Conservation (phyloP, 495 filamentous ascomycete species). For the Physcia stellaris region DNA sequence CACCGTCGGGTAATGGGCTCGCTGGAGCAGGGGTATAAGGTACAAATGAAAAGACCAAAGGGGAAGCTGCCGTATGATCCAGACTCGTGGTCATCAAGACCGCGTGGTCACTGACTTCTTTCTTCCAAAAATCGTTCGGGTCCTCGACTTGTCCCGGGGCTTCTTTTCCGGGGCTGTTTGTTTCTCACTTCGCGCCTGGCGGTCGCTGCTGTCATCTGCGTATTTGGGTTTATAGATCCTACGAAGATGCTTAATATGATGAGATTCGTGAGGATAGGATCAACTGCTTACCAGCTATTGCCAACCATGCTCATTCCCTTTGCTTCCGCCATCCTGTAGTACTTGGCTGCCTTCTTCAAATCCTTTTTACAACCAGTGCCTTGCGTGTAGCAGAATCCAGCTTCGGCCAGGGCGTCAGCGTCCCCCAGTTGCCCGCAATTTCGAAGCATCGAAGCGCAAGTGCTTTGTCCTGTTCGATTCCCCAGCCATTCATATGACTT, state of each 20-base stretch:
- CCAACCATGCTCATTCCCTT: conserved; percentile 96
- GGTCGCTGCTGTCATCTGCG: conserved; percentile 40
- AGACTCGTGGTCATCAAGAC: background rate
- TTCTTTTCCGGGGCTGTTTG: conserved; percentile 39
- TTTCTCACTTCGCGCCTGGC: conserved; percentile 24
- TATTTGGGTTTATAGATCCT: conserved; percentile 97
- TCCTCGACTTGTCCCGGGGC: conserved; percentile 46
- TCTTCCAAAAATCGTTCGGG: conserved; percentile 52
- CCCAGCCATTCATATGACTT: conserved; percentile 98
- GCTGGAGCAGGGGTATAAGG: no score
- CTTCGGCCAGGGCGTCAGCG: conserved; percentile 78
- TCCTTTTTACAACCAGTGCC: conserved; percentile 87
- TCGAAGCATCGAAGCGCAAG: conserved; percentile 88
- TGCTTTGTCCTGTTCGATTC: conserved; percentile 80
- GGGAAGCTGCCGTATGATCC: no score
- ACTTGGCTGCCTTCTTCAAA: conserved; percentile 82
- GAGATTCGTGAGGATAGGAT: background rate
- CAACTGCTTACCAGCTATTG: conserved; percentile 73
- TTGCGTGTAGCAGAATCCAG: conserved; percentile 78
- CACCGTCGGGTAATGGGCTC: no score
- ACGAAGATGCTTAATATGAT: conserved; percentile 7
- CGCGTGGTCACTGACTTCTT: conserved; percentile 33
- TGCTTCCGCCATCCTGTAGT: conserved; percentile 78
- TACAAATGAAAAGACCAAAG: no score
- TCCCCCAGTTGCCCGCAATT: conserved; percentile 96